phyloP scores from a whole-genome alignment of 306 rosid species.

The Cercis canadensis region DNA sequence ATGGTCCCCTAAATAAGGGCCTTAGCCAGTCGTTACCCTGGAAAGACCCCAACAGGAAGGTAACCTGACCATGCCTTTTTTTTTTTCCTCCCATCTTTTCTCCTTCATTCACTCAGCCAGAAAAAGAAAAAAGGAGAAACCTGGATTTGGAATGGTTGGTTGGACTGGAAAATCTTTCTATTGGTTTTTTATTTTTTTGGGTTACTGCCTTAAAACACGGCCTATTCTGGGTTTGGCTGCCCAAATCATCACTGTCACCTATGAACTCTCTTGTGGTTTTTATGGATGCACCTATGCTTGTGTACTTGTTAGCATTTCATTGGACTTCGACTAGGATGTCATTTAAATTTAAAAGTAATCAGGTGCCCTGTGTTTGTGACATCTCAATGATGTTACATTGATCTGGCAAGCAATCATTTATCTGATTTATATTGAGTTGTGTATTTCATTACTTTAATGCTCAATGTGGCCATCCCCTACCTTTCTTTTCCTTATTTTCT shows the following conservation, averaged over 20 bases:
- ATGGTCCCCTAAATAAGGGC: conserved; percentile 30
- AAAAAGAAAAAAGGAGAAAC: too few relatives aligned
- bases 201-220: conserved; percentile 13
- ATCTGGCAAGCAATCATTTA: background rate
- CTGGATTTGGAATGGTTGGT: too few relatives aligned
- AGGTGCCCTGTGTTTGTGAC: conserved; percentile 9
- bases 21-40: background rate
- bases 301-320: background rate
- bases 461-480: background rate
- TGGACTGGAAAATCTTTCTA: too few relatives aligned
- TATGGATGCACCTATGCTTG: conserved; percentile 12
- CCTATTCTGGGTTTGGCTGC: conserved; percentile 17
- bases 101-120: too few relatives aligned
- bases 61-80: conserved; percentile 6
- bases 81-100: background rate
- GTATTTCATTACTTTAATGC: conserved; percentile 15
- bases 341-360: background rate
- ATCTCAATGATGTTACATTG: conserved; percentile 17
- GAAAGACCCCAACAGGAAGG: background rate
- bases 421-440: conserved; percentile 17
- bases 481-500: background rate
- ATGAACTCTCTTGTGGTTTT: background rate
- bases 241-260: conserved; percentile 12
- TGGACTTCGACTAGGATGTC: background rate
- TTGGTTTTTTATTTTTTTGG: too few relatives aligned